A percentile compares a stretch with the other conserved stretches of the same genome.
These are phyloP conservation scores for Cardamine resedifolia DNA, from an alignment of 345 rosid genomes.

Conservation along the genomic window DNA sequence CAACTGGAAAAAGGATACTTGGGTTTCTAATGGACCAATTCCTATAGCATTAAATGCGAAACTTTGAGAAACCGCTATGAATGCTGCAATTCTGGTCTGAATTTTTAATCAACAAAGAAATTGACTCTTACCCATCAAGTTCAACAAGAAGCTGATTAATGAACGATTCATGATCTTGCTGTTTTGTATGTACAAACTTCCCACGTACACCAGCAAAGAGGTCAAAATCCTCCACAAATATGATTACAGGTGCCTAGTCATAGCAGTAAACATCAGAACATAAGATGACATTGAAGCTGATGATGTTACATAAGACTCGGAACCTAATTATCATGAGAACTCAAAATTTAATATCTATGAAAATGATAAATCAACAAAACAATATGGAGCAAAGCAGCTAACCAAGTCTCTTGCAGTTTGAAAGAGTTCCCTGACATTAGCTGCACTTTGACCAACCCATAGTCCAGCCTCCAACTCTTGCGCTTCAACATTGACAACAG, in stretches of 20 bases:
- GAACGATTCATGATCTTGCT: constrained; percentile 96
- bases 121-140: constrained; percentile 79
- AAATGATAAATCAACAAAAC: constrained; percentile 23
- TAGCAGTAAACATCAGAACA: constrained; percentile 32
- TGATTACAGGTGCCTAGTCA: constrained; percentile 89
- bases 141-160: constrained; percentile 97
- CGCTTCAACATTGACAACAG: constrained; percentile 84
- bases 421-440: constrained; percentile 94
- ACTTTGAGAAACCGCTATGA: constrained; percentile 3
- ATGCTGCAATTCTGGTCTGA: background rate
- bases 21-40: constrained; percentile 11
- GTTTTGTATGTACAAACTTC: constrained; percentile 77
- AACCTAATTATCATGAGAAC: constrained; percentile 6
- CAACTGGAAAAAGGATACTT: constrained; percentile 15
- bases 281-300: constrained; percentile 14
- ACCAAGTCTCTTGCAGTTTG: constrained; percentile 97
- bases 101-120: constrained; percentile 14
- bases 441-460: constrained; percentile 99
- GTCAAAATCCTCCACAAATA: constrained; percentile 96
- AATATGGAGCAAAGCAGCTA: constrained; percentile 33
- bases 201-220: constrained; percentile 99
- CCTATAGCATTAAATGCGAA: background rate
- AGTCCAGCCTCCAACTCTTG: constrained; percentile 95
- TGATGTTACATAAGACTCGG: constrained; percentile 4
- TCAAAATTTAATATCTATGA: background rate